A percentile compares a stretch with the other conserved stretches of the same genome.
Conservation (phyloP, 2,329 filamentous ascomycete species). For the Cordyceps tenuipes region DNA sequence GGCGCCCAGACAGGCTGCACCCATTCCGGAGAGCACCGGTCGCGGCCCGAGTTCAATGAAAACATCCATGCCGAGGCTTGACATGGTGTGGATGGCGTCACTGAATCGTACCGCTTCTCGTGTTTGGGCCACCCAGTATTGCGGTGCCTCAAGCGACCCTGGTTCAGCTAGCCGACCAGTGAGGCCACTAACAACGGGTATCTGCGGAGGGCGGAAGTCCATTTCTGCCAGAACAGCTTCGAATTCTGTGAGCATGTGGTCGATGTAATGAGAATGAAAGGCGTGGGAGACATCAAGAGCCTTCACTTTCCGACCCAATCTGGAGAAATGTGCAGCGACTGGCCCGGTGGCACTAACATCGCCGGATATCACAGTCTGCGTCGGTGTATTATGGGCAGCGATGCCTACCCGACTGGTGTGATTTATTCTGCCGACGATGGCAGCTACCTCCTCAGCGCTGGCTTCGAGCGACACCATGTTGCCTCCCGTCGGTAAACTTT, state of each 20-base stretch:
- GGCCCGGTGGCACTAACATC: background rate
- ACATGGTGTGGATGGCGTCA: background rate
- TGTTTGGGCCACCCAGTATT: background rate
- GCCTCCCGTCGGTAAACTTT: background rate
- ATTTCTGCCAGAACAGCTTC: background rate
- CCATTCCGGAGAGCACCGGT: background rate
- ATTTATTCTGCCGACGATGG: background rate
- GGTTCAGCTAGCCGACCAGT: background rate
- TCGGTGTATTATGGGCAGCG: background rate
- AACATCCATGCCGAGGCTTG: background rate
- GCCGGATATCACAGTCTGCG: background rate
- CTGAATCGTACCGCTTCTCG: background rate
- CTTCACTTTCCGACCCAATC: background rate
- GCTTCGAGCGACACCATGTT: background rate
- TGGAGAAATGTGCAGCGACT: background rate
- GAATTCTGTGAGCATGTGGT: background rate
- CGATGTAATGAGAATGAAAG: background rate
- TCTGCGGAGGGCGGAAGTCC: background rate
- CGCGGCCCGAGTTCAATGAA: background rate
- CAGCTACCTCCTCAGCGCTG: background rate
- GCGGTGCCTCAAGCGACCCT: background rate
- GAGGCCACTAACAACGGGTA: background rate
- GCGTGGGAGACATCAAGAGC: background rate
- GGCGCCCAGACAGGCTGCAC: background rate
- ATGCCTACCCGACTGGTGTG: background rate